Conservation (phyloP, 257 asterid species). For the Nicotiana benthamiana region DNA sequence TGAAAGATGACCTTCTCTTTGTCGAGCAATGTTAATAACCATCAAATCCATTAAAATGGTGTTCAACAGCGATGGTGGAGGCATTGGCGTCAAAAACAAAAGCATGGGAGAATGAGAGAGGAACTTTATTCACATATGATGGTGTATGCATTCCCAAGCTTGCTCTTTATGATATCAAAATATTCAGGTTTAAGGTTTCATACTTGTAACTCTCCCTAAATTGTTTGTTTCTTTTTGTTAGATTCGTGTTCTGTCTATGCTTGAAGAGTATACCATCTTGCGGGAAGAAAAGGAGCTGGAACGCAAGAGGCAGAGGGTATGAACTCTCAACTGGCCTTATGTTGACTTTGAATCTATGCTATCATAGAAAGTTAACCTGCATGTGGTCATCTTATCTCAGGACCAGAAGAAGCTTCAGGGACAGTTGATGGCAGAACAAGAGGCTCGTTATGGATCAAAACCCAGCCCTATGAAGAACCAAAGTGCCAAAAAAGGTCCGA, state of each 20-base stretch:
- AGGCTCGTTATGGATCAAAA: constrained; percentile 40
- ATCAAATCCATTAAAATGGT: neutral
- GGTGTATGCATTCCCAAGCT: constrained; percentile 47
- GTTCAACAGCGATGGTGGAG: constrained; percentile 76
- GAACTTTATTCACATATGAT: constrained; percentile 67
- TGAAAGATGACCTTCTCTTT: neutral
- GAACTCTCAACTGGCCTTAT: neutral
- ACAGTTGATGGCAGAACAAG: constrained; percentile 39
- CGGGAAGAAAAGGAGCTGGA: constrained; percentile 84
- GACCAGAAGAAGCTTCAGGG: constrained; percentile 62
- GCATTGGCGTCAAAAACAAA: constrained; percentile 64
- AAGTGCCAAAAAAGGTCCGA: constrained; percentile 26
- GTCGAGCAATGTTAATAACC: neutral
- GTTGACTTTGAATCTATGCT: neutral
- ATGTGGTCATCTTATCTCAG: constrained; percentile 30
- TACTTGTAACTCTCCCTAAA: neutral
- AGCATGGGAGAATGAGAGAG: constrained; percentile 88
- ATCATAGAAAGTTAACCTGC: neutral
- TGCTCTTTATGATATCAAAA: neutral
- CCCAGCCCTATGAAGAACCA: constrained; percentile 43
- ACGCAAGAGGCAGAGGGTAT: constrained; percentile 87
- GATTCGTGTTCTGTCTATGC: constrained; percentile 83
- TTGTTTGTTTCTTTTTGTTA: constrained; percentile 10
- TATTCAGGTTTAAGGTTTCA: neutral
- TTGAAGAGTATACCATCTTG: constrained; percentile 60